Evolutionary conservation across 2,329 filamentous ascomycete genomes (phyloP), one percentile per base, ranked within the genome.

Genomic region (Ophidiomyces ophidiicola): DNA sequence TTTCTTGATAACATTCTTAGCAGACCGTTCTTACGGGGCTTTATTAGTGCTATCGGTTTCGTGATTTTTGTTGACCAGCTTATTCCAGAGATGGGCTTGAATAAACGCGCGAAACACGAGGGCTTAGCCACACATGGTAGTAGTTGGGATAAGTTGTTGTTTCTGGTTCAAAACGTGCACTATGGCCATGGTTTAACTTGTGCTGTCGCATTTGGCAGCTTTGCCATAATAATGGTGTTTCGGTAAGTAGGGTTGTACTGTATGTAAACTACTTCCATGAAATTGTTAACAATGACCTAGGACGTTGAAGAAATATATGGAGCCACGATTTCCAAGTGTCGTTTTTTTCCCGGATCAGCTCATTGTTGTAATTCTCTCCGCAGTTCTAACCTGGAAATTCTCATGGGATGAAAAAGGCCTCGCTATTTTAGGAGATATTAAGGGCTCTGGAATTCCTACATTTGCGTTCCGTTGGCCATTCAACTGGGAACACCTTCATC

Each of bases 51-150:
- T 36, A 92, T 98, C 56, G 90, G 90, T 34, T 83, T 94, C 41
- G 87, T 96, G 48, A 96, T 98, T 55, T 77, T 92, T 26, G 84
- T 96, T 24, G 90, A 96, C 58, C 90, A 98, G 61, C 66, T 94
- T 31, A 82, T 94, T 38, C 87, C 88, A 0, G 86, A 96, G 59
- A 71, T 93, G 51, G 90, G 90, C 0, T 69, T 98, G 15, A 71
- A 69, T 25, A 64, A 70, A 1, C 61, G 76, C 12, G 83, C 86
- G 0, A 76, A 74, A 37, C 62, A 79, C 11, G 55, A 59, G 2
- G 65, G 67, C 1, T 70, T 73, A n/a, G 74, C 86, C 2, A 74
- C 74, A 30, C 88, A 96, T 54, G 85, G 83, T 11, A 94, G 83
- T 57, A 87, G 80, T 36, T 70, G 90, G 33, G 79, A 88, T 45